Percentiles rank a stretch among this genome's conserved stretches.
phyloP scores from a whole-genome alignment of 768 basidiomycete species.

The Xanthoconium stramineum region DNA sequence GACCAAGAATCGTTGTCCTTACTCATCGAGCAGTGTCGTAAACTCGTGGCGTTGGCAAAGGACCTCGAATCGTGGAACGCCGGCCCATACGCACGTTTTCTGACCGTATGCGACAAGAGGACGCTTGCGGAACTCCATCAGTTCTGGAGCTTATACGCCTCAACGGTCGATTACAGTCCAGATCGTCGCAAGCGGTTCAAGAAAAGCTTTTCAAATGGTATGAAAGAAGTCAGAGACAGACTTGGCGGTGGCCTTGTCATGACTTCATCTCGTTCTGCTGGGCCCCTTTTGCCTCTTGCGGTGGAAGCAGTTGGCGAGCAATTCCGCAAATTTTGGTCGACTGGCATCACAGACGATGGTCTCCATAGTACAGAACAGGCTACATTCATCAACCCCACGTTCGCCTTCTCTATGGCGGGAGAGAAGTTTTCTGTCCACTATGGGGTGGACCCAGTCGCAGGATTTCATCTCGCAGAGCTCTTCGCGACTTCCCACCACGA shows the following conservation, averaged over 20 bases:
- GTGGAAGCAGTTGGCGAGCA: conserved; percentile 10
- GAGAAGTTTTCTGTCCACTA: conserved; percentile 29
- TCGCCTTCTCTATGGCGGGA: conserved; percentile 23
- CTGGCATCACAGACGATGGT: conserved; percentile 26
- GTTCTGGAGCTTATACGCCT: conserved; percentile 20
- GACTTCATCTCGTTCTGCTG: conserved; percentile 27
- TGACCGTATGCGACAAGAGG: conserved; percentile 20
- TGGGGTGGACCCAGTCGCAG: conserved; percentile 27
- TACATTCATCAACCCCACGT: conserved; percentile 29
- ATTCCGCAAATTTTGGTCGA: conserved; percentile 26
- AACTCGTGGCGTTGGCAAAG: conserved; percentile 14
- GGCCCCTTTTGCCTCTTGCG: conserved; percentile 19
- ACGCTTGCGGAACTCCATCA: conserved; percentile 24
- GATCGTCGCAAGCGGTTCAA: conserved; percentile 12
- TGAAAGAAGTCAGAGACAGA: conserved; percentile 9
- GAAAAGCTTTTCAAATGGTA: conserved; percentile 19
- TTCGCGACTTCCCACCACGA: conserved; percentile 11
- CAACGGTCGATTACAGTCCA: conserved; percentile 11
- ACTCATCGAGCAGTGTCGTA: conserved; percentile 29
- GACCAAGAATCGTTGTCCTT: conserved; percentile 23
- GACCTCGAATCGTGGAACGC: conserved; percentile 23
- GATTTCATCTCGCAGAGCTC: conserved; percentile 32
- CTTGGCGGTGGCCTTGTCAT: not conserved
- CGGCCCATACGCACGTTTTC: conserved; percentile 27
- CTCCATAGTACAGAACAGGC: conserved; percentile 9